A percentile compares a stretch with the other conserved stretches of the same genome.
Conservation (phyloP, 495 filamentous ascomycete genomes). For the Penicillium parvum region DNA sequence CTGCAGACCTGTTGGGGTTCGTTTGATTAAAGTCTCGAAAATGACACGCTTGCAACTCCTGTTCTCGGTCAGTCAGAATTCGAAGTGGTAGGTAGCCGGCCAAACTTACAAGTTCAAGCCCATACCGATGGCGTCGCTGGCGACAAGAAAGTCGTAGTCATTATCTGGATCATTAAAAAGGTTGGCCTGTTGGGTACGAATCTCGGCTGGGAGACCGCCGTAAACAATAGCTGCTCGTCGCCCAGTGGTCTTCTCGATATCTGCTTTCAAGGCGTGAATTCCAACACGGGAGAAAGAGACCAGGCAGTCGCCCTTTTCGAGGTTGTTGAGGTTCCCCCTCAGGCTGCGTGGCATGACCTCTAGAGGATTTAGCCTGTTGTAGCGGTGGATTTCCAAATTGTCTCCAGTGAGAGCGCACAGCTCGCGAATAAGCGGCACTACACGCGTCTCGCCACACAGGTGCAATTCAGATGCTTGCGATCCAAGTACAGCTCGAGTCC, state of each 20-base stretch:
- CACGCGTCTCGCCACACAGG: conserved; percentile 85
- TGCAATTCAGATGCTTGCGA: conserved; percentile 84
- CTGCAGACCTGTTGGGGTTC: conserved; percentile 45
- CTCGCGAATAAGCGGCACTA: conserved; percentile 72
- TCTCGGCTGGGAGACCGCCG: conserved; percentile 87
- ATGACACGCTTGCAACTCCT: conserved; percentile 86
- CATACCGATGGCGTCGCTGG: conserved; percentile 97
- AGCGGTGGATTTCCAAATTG: conserved; percentile 70
- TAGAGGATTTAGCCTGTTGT: conserved; percentile 77
- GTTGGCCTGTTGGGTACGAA: conserved; percentile 79
- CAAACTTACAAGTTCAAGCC: conserved; percentile 75
- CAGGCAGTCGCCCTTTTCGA: conserved; percentile 87
- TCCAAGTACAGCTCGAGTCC: conserved; percentile 90
- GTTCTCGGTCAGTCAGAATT: conserved; percentile 5
- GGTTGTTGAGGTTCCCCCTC: conserved; percentile 53
- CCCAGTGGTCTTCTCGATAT: conserved; percentile 72
- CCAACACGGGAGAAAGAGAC: conserved; percentile 77
- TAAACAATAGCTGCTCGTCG: conserved; percentile 88
- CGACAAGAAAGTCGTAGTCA: conserved; percentile 90
- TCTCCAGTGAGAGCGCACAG: conserved; percentile 82
- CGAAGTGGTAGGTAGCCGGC: background rate
- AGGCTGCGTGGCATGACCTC: conserved; percentile 60
- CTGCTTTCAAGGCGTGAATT: conserved; percentile 73
- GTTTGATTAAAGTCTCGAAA: conserved; percentile 74
- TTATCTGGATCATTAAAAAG: conserved; percentile 93